These are phyloP conservation scores for Phyllostachys edulis DNA, from an alignment of 176 grass and related monocot genomes.

Conservation along the genomic window DNA sequence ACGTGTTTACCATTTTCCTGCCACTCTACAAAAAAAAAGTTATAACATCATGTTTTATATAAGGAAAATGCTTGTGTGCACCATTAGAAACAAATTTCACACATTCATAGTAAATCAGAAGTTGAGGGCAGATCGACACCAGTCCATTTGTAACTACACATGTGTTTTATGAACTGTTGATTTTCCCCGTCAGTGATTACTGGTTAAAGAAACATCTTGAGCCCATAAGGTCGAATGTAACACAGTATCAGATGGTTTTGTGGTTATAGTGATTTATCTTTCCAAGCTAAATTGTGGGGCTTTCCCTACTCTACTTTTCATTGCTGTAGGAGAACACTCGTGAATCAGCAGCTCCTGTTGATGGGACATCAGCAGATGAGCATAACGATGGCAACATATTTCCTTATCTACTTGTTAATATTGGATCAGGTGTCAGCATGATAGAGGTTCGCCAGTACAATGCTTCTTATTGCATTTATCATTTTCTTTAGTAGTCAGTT, in stretches of 20 bases:
- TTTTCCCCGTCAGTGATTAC: not conserved
- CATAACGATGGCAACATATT: conserved; percentile 86
- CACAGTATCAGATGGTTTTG: conserved; percentile 6
- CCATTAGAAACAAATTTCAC: conserved; percentile 9
- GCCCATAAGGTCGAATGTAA: not conserved
- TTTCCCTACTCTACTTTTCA: conserved; percentile 13
- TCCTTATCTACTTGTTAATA: conserved; percentile 98
- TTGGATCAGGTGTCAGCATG: conserved; percentile 99
- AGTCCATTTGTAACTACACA: not conserved
- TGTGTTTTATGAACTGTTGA: not conserved
- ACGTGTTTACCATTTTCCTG: not conserved
- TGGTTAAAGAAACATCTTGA: not conserved
- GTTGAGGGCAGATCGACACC: conserved; percentile 1
- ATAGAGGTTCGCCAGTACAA: conserved; percentile 66
- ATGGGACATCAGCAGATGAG: conserved; percentile 54
- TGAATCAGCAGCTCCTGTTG: conserved; percentile 48
- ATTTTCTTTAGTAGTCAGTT: not conserved
- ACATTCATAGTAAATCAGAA: not conserved
- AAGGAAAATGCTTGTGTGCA: not conserved
- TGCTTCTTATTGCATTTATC: conserved; percentile 13
- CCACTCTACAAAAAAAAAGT: conserved; percentile 9
- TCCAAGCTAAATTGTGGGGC: not conserved
- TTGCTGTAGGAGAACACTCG: conserved; percentile 52
- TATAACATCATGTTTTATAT: not conserved
- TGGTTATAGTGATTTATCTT: not conserved